These are phyloP conservation scores for Myriangium duriaei DNA, from an alignment of 2,329 filamentous ascomycete species.

Conservation along the genomic window DNA sequence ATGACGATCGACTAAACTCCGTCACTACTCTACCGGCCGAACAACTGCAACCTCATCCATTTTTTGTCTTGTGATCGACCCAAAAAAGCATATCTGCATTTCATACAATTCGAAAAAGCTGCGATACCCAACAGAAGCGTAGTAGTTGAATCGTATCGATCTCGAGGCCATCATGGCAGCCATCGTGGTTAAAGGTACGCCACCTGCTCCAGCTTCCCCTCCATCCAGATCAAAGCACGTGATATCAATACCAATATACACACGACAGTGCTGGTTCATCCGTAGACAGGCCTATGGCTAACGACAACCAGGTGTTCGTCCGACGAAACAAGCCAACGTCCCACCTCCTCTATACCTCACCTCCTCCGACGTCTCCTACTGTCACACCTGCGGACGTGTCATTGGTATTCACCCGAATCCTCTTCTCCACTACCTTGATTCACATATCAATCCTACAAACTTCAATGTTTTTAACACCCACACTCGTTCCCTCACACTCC, in stretches of 20 bases:
- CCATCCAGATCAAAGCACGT: background rate
- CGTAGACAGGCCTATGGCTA: background rate
- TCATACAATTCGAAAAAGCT: no score
- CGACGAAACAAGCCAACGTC: constrained; percentile 27
- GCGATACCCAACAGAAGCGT: no score
- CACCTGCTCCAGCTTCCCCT: background rate
- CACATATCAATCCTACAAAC: background rate
- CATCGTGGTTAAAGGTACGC: constrained; percentile 8
- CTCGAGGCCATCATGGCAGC: no score
- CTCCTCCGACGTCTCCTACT: constrained; percentile 38
- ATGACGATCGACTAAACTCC: no score
- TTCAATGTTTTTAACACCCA: no score
- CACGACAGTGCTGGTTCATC: no score
- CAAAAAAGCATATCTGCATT: no score
- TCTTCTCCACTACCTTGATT: background rate
- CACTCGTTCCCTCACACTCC: no score
- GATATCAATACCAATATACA: background rate
- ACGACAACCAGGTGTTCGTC: constrained; percentile 25
- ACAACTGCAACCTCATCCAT: no score
- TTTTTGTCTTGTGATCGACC: no score
- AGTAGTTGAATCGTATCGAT: no score
- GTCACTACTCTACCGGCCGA: no score
- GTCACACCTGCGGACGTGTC: constrained; percentile 44
- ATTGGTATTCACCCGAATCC: constrained; percentile 29
- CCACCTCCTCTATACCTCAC: constrained; percentile 45